Conservation (phyloP, 1,284 basidiomycete genomes). For the Malassezia furfur region DNA sequence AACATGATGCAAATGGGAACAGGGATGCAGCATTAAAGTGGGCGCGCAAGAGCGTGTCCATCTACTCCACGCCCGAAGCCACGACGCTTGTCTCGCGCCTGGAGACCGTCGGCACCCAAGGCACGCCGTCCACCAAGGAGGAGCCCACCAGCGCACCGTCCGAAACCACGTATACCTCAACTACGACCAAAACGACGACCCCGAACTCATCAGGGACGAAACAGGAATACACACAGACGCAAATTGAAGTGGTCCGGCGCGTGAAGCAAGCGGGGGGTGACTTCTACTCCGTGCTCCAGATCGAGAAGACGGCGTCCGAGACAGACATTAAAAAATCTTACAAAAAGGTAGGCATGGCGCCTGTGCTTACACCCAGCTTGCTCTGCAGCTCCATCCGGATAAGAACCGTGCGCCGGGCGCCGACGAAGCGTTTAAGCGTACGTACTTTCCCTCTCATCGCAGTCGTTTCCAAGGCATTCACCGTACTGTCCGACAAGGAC, state of each 20-base stretch:
- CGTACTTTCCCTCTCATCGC: conserved; percentile 46
- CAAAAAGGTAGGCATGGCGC: conserved; percentile 63
- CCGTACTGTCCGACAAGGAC: conserved; percentile 82
- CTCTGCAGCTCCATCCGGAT: conserved; percentile 86
- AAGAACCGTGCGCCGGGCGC: conserved; percentile 96
- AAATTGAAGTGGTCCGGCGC: conserved; percentile 73
- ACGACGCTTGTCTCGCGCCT: conserved; percentile 60
- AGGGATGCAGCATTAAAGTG: conserved; percentile 65
- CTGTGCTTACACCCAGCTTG: conserved; percentile 57
- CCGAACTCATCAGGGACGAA: conserved; percentile 30
- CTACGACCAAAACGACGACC: background rate
- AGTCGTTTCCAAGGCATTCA: conserved; percentile 98
- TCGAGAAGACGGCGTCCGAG: conserved; percentile 77
- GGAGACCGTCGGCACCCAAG: conserved; percentile 41
- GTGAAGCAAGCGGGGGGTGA: conserved; percentile 71
- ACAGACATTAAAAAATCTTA: conserved; percentile 79
- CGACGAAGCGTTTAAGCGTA: conserved; percentile 97
- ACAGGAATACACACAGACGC: conserved; percentile 79
- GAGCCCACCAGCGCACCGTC: background rate
- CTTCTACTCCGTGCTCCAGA: conserved; percentile 83
- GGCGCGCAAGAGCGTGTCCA: conserved; percentile 73
- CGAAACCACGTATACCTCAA: conserved; percentile 2
- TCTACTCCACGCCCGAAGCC: conserved; percentile 75
- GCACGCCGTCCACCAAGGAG: conserved; percentile 47
- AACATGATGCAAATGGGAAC: conserved; percentile 37